Base-by-base conservation (phyloP, 768 basidiomycete species). In the Leccinum longicurvipes region DNA sequence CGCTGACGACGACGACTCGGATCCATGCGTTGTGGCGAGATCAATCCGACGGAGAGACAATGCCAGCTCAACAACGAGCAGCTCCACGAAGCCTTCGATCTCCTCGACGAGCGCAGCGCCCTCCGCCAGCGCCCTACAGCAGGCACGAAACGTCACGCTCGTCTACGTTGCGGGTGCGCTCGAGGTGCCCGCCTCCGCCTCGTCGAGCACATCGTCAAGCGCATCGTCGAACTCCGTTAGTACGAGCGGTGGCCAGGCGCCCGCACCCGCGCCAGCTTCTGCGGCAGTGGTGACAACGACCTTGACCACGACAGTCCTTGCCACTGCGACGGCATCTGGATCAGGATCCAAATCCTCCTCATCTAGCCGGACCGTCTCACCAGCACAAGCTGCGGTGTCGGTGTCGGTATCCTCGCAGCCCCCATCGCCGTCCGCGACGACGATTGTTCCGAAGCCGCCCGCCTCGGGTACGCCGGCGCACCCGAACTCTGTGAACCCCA, bases 131-230 rank as follows among this genome's bases (percentile, higher is more conserved):
- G 19, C 55, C 24, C 51, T 58, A 14, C 54, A 65, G 27, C 58
- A 60, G 23, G 53, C 58, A 24, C 57, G 55, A 28, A 79, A 78
- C 53, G 82, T 84, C 6, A 78, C 78, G 0, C 73, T 87, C n/a
- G 69, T 80, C 23, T 85, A 84, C 66, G 74, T 74, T 3, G 77
- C 82, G 8, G 64, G 64, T 4, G 55, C 66, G 5, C 74, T 73
- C 28, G 71, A 71, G 47, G 65, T 70, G 12, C 63, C 64, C 11
- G 56, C 61, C 17, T 36, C 36, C 15, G 5, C 31, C 2, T 44
- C 53, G 39, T 28, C 56, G n/a, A 53, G 41, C 10, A 3, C 54
- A 8, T 48, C 53, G 23, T 25, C 56, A 14, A 53, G 45, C 10
- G 17, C 56, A 8, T 47, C 54, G 12, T 47, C 48, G 1, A 41